A percentile compares a stretch with the other conserved stretches of the same genome.
These are phyloP conservation scores for Penicillium paradoxum DNA, from an alignment of 495 filamentous ascomycete species.

Conservation along the genomic window DNA sequence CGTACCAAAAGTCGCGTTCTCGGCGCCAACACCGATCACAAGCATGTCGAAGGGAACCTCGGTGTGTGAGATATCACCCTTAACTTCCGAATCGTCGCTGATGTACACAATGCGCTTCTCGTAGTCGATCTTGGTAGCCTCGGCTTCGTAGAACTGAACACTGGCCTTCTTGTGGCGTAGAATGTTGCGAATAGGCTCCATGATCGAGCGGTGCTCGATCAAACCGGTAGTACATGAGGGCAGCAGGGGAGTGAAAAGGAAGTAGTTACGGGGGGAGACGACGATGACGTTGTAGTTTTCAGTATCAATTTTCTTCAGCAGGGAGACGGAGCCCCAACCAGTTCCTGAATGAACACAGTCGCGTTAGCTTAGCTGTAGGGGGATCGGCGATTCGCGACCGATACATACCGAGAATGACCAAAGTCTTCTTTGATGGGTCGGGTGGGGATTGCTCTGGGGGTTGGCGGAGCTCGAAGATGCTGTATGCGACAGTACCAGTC, in stretches of 20 bases:
- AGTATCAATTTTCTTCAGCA: conserved; percentile 97
- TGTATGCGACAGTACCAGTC: conserved; percentile 66
- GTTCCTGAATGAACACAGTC: conserved; percentile 55
- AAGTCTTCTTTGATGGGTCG: conserved; percentile 90
- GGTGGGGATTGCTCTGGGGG: conserved; percentile 75
- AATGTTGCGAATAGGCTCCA: conserved; percentile 97
- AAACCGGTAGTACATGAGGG: conserved; percentile 95
- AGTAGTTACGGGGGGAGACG: conserved; percentile 94
- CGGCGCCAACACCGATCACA: conserved; percentile 92
- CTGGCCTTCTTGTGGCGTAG: conserved; percentile 83
- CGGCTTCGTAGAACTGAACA: conserved; percentile 97
- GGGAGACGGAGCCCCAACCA: conserved; percentile 93
- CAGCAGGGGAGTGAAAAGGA: conserved; percentile 96
- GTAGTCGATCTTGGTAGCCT: conserved; percentile 93
- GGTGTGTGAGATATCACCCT: conserved; percentile 74
- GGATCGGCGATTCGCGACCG: conserved; percentile 1
- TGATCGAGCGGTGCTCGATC: conserved; percentile 98
- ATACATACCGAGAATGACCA: conserved; percentile 85
- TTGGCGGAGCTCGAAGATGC: conserved; percentile 73
- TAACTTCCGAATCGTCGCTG: conserved; percentile 87
- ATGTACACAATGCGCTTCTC: conserved; percentile 83
- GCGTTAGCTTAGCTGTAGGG: conserved; percentile 10
- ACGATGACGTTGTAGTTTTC: conserved; percentile 98
- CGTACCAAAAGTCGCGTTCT: conserved; percentile 95
- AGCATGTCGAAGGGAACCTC: conserved; percentile 98